Percentiles rank a stretch among this genome's conserved stretches.
Evolutionary conservation across 768 basidiomycete genomes (phyloP).

Genomic region (Amyloporia xantha): DNA sequence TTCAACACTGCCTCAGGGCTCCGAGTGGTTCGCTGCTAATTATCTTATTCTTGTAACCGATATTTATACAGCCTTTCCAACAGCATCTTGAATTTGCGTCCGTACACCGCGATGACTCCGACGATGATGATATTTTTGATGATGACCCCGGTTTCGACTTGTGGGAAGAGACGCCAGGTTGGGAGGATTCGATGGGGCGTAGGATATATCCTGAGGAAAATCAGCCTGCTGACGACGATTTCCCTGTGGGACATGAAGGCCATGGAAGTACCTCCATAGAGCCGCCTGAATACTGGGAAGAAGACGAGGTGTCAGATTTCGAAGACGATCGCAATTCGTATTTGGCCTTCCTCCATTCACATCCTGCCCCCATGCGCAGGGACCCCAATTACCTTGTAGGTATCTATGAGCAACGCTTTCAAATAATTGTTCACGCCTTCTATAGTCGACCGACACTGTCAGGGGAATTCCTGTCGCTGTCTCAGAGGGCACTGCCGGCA

Average conservation of each 20-base stretch:
- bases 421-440: not conserved
- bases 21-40: slow-evolving; percentile 17
- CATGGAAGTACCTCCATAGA: not conserved
- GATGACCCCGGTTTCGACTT: slow-evolving; percentile 19
- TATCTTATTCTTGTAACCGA: not conserved
- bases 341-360: not conserved
- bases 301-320: slow-evolving; percentile 11
- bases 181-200: slow-evolving; percentile 27
- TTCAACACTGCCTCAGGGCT: slow-evolving; percentile 25
- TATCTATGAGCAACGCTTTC: no score
- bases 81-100: slow-evolving; percentile 26
- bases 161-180: slow-evolving; percentile 19
- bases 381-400: not conserved
- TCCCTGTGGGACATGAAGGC: slow-evolving; percentile 1
- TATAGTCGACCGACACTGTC: not conserved
- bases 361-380: not conserved
- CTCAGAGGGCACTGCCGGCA: not conserved
- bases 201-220: slow-evolving; percentile 19
- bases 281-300: slow-evolving; percentile 16
- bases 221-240: slow-evolving; percentile 6
- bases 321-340: slow-evolving; percentile 11
- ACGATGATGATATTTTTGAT: slow-evolving; percentile 14
- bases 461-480: not conserved
- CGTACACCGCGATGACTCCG: slow-evolving; percentile 22
- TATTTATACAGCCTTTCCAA: not conserved